Evolutionary conservation across 495 filamentous ascomycete species (phyloP), one percentile per base, ranked within the genome.

Genomic region (Penicillium herquei): DNA sequence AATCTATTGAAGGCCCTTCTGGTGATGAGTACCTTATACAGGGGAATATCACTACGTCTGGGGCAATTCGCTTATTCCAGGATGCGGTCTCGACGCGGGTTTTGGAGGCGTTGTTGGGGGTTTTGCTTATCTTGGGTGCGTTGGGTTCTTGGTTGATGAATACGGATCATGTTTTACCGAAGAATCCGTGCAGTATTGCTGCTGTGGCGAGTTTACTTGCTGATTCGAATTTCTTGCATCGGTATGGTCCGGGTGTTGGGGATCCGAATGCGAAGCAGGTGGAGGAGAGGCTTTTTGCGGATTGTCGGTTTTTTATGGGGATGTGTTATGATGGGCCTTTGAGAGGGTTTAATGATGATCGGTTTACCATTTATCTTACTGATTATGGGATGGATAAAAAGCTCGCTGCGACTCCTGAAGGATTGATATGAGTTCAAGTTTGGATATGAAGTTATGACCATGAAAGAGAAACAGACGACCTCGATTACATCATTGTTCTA

Each of bases 121-220:
- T 57, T 0, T 53, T 62, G 4, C 46, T 70, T 4, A 33, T 67
- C 14, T 49, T 61, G 0, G 57, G 45, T 2, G 34, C 45, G 1
- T 53, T 63, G 3, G 50, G 62, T 3, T 66, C 66, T 52, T 42
- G 63, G 4, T 41, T 65, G 4, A 61, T 66, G 32, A 64, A 59
- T 12, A 65, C 62, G 9, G 49, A 63, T 32, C 59, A 64, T 33
- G 47, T 73, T 3, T 57, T 71, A 7, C 68, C 68, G 11, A 64
- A 63, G 10, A 61, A 46, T 41, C 62, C 62, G 1, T 62, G 52
- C 14, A 68, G 57, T 39, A 68, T 74, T 50, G 71, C 67, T 2
- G 61, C 60, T 39, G 49, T 67, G 42, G 67, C 63, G 3, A 64
- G 58, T 12, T 53, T 72, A 12, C 51, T 72, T 7, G 69, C 66